phyloP scores from a whole-genome alignment of 768 basidiomycete species.

The Termitomyces sp. region DNA sequence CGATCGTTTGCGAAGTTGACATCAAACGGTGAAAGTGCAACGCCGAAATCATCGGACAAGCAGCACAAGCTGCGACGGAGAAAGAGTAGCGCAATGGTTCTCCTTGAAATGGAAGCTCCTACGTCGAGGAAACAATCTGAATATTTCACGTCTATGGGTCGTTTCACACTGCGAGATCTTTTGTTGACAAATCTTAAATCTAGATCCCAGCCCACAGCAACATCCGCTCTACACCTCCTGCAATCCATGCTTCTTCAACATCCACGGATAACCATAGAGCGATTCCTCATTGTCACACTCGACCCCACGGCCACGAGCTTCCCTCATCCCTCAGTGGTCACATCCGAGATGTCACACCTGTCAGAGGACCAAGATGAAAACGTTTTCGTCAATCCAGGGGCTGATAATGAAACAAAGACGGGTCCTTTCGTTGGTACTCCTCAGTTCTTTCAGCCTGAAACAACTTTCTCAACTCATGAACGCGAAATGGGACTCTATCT shows the following conservation, averaged over 20 bases:
- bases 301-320: conserved; percentile 75
- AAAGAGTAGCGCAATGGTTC: conserved; percentile 87
- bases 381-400: conserved; percentile 38
- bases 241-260: conserved; percentile 71
- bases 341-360: conserved; percentile 12
- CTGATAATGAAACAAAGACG: conserved; percentile 23
- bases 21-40: conserved; percentile 34
- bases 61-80: conserved; percentile 50
- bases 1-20: conserved; percentile 28
- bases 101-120: conserved; percentile 83
- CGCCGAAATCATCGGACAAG: conserved; percentile 32
- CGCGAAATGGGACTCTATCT: conserved; percentile 82
- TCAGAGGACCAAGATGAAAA: conserved; percentile 53
- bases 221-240: conserved; percentile 78
- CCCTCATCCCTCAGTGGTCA: conserved; percentile 51
- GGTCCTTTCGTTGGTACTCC: conserved; percentile 21
- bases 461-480: conserved; percentile 77
- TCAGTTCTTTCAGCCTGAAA: conserved; percentile 59
- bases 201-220: conserved; percentile 55
- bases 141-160: conserved; percentile 84
- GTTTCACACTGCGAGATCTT: conserved; percentile 91
- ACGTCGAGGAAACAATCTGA: conserved; percentile 65
- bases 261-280: conserved; percentile 58
- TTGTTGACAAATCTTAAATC: conserved; percentile 77
- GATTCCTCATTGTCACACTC: conserved; percentile 65